Conservation (phyloP, 352 stramenopile genomes). For the Globisporangium nodosum region DNA sequence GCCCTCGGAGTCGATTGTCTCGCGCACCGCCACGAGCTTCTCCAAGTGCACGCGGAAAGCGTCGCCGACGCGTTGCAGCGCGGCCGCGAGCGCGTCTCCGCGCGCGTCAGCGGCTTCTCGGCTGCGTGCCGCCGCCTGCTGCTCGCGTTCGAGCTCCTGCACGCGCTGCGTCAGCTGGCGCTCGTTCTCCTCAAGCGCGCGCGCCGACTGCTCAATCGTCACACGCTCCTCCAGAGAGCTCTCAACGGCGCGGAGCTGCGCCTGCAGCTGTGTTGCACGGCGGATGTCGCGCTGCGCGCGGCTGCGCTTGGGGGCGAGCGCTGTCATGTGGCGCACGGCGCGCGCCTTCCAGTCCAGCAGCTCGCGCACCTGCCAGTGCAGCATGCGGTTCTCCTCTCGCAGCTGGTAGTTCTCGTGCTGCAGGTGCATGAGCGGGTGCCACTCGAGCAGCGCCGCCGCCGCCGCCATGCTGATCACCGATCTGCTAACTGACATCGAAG, state of each 20-base stretch:
- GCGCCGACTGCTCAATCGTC: slow-evolving; percentile 36
- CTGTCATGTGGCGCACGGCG: slow-evolving; percentile 54
- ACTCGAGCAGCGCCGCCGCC: slow-evolving; percentile 41
- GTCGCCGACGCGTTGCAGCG: slow-evolving; percentile 39
- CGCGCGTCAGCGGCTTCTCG: slow-evolving; percentile 5
- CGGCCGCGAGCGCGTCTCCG: slow-evolving; percentile 17
- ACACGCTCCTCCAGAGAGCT: slow-evolving; percentile 45
- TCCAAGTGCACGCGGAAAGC: slow-evolving; percentile 52
- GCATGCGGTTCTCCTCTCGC: slow-evolving; percentile 41
- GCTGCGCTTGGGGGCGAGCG: slow-evolving; percentile 45
- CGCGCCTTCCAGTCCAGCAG: slow-evolving; percentile 60
- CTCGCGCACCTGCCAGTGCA: slow-evolving; percentile 47
- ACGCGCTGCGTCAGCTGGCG: slow-evolving; percentile 20
- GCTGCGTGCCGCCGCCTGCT: slow-evolving; percentile 17
- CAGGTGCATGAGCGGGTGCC: slow-evolving; percentile 48
- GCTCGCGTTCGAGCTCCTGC: slow-evolving; percentile 24
- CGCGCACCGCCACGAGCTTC: slow-evolving; percentile 48
- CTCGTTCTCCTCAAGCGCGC: slow-evolving; percentile 30
- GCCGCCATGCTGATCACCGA: slow-evolving; percentile 16
- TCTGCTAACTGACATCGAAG: neutral
- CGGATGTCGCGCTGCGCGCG: slow-evolving; percentile 39
- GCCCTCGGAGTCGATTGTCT: slow-evolving; percentile 28
- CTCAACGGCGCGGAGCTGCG: slow-evolving; percentile 48
- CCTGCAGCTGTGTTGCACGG: slow-evolving; percentile 45
- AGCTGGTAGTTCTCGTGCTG: slow-evolving; percentile 65